Base-by-base conservation (phyloP, 306 rosid genomes). In the Begonia fuchsioides region DNA sequence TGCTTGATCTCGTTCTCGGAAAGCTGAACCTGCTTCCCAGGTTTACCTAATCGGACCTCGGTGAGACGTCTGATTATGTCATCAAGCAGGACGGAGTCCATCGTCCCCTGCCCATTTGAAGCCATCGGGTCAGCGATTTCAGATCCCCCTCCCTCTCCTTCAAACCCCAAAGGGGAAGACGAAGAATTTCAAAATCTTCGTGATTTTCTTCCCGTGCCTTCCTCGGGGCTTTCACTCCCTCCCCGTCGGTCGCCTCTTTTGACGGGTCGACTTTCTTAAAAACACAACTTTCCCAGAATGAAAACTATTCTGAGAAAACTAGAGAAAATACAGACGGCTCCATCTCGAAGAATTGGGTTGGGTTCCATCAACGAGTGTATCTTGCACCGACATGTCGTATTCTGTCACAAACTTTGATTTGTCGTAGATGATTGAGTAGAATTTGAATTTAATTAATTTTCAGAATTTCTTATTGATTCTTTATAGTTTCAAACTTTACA, bases 1-100 rank as follows among this genome's bases (percentile, higher is more conserved):
- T 83, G 95, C 76, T 79, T 88, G 94, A 88, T 88, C 80, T 88
- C 96, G 3, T 82, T 48, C 68, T 88, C 96, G 8, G 94, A 80
- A n/a, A 88, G 86, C 67, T 81, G 96, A 20, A 83, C 96, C 71
- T 80, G 94, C 65, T 88, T 83, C 0, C 93, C 88, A n/a, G 88
- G 96, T 58, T 93, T 65, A 40, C 85, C 77, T 32, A 80, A 73
- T 61, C 94, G 75, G 60, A 81, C 86, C 74, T 78, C 94, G 26
- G 88, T 83, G 60, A 88, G 83, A 43, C 95, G 87, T 20, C 75
- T 65, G 76, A 88, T 88, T 35, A 88, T 88, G 64, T 88, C 96
- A 13, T 88, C 96, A 10, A 88, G 74, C 17, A 83, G 70, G 53
- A 73, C 78, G 19, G 72, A 83, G 54, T 87, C 96, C 63, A 80